These are phyloP conservation scores for Saururus chinensis DNA, from an alignment of 164 flowering plant genomes.

Conservation along the genomic window DNA sequence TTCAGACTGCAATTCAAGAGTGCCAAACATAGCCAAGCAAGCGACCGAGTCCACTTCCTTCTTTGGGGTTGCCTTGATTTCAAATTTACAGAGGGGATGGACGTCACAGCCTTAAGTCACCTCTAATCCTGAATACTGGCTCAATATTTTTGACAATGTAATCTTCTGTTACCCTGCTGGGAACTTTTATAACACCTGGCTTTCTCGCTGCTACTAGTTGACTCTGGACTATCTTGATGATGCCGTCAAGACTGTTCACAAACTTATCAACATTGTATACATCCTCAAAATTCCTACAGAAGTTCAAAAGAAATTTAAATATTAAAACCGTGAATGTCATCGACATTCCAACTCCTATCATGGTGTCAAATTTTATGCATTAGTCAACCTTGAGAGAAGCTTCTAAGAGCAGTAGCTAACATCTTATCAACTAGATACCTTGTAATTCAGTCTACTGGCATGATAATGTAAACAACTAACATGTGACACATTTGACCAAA, in stretches of 20 bases:
- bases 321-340: too few relatives aligned
- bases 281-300: constrained; percentile 75
- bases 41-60: constrained; percentile 40
- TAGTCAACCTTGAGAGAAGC: too few relatives aligned
- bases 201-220: constrained; percentile 42
- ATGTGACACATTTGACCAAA: too few relatives aligned
- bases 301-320: too few relatives aligned
- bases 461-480: too few relatives aligned
- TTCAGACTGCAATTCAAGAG: constrained; percentile 62
- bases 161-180: constrained; percentile 62
- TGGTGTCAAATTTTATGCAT: too few relatives aligned
- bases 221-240: constrained; percentile 49
- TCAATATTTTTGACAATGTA: constrained; percentile 49
- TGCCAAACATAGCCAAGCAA: constrained; percentile 80
- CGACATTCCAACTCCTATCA: too few relatives aligned
- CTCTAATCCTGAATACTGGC: constrained; percentile 44
- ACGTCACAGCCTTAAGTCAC: constrained; percentile 61
- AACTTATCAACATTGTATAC: constrained; percentile 78
- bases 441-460: too few relatives aligned
- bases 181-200: constrained; percentile 65
- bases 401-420: too few relatives aligned
- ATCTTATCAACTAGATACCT: too few relatives aligned
- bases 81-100: constrained; percentile 86
- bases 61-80: constrained; percentile 19
- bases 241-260: constrained; percentile 58